These are phyloP conservation scores for Digitaria exilis DNA, from an alignment of 202 grass and related monocot species.

Conservation along the genomic window DNA sequence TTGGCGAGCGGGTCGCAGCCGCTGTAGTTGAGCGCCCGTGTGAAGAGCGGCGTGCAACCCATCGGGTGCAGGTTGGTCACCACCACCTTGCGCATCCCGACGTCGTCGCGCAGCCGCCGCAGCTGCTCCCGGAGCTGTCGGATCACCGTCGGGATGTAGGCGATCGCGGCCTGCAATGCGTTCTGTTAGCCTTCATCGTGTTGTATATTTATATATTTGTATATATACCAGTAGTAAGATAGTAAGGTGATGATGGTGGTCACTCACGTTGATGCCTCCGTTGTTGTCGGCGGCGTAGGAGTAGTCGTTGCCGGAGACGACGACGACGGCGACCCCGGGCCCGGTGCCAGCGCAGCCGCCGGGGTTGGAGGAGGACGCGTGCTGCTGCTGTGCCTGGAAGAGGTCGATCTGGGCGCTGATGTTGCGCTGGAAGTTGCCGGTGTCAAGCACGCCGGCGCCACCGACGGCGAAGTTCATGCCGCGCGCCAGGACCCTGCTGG, in stretches of 20 bases:
- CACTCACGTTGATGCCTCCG: constrained; percentile 51
- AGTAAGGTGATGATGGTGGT: not conserved
- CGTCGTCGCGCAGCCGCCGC: constrained; percentile 50
- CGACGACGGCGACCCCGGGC: constrained; percentile 2
- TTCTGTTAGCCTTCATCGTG: no score
- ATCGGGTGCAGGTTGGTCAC: constrained; percentile 83
- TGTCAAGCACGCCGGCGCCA: constrained; percentile 76
- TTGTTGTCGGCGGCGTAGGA: constrained; percentile 43
- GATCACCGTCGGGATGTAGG: constrained; percentile 70
- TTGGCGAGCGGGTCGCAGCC: constrained; percentile 55
- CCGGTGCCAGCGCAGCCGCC: not conserved
- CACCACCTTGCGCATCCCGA: constrained; percentile 66
- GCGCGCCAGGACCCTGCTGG: not conserved
- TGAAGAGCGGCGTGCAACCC: constrained; percentile 74
- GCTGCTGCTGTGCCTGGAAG: constrained; percentile 42
- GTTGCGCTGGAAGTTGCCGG: constrained; percentile 72
- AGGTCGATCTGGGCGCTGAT: constrained; percentile 72
- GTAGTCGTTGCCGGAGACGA: constrained; percentile 68
- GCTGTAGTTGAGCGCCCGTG: constrained; percentile 51
- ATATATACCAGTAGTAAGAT: no score
- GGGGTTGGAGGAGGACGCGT: not conserved
- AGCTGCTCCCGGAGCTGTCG: constrained; percentile 41
- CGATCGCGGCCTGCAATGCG: constrained; percentile 73
- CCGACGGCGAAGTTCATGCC: constrained; percentile 93
- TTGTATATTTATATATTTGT: no score